phyloP scores from a whole-genome alignment of 768 basidiomycete genomes.

The Termitomyces sp. region DNA sequence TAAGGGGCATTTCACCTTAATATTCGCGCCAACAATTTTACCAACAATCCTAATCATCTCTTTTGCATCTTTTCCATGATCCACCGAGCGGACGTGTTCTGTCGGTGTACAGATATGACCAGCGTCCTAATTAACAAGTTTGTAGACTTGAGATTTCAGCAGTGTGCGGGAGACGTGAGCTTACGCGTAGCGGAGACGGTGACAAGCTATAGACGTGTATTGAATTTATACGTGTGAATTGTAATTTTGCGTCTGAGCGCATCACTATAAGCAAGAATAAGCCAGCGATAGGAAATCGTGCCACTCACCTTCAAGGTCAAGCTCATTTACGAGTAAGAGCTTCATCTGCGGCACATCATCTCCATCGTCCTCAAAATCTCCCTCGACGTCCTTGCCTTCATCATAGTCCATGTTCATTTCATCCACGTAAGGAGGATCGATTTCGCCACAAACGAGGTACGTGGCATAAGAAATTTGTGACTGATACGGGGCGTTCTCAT shows the following conservation, averaged over 20 bases:
- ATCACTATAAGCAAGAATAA: neutral
- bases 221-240: constrained; percentile 49
- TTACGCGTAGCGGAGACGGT: constrained; percentile 55
- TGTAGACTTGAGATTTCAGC: neutral
- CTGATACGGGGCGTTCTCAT: constrained; percentile 39
- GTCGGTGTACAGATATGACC: constrained; percentile 39
- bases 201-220: constrained; percentile 73
- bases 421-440: constrained; percentile 21
- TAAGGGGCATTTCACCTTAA: constrained; percentile 35
- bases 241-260: constrained; percentile 44
- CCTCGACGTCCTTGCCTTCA: constrained; percentile 25
- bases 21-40: constrained; percentile 40
- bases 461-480: constrained; percentile 55
- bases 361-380: constrained; percentile 32
- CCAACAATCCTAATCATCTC: constrained; percentile 41
- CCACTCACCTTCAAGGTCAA: constrained; percentile 59
- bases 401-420: constrained; percentile 38
- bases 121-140: constrained; percentile 33
- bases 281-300: neutral
- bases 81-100: constrained; percentile 33
- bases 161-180: constrained; percentile 21
- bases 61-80: constrained; percentile 34
- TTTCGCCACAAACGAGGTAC: constrained; percentile 64
- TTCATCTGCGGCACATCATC: constrained; percentile 43
- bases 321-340: constrained; percentile 59